Evolutionary conservation across 805 yeast genomes (phyloP).

Genomic region (Wickerhamomyces alni): DNA sequence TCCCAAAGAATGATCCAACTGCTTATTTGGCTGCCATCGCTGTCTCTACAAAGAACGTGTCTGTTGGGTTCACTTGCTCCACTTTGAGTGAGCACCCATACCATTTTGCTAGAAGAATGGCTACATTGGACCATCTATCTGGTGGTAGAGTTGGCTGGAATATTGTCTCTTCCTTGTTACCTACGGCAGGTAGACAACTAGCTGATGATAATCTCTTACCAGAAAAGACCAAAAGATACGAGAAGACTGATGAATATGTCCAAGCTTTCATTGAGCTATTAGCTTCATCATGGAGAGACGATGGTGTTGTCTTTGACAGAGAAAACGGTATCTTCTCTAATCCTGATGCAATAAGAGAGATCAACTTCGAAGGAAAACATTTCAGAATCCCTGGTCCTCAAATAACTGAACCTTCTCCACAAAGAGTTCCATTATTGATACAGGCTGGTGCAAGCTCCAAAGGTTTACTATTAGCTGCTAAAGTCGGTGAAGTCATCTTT

Average conservation of each 20-base stretch:
- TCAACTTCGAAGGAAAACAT: not conserved
- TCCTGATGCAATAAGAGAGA: not conserved
- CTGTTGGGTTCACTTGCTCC: constrained; percentile 1
- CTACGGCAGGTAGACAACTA: not conserved
- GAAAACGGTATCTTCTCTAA: constrained; percentile 1
- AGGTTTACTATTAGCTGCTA: not conserved
- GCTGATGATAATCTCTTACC: not conserved
- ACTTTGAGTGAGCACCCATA: not conserved
- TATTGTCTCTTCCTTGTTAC: not conserved
- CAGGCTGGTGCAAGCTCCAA: not conserved
- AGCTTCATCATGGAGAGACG: constrained; percentile 1
- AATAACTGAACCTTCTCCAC: constrained; percentile 1
- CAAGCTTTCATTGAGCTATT: not conserved
- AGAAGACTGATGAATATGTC: not conserved
- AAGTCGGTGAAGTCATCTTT: not conserved
- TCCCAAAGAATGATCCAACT: constrained; percentile 1
- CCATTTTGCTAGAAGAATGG: constrained; percentile 1
- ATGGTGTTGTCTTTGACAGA: not conserved
- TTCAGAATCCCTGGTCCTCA: constrained; percentile 1
- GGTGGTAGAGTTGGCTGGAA: constrained; percentile 1
- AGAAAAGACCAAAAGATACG: not conserved
- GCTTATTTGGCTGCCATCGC: not conserved
- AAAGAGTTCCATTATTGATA: constrained; percentile 1
- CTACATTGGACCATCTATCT: not conserved
- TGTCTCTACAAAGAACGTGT: not conserved